Conservation (phyloP, 2,329 filamentous ascomycete species). For the Diaporthe australafricana region DNA sequence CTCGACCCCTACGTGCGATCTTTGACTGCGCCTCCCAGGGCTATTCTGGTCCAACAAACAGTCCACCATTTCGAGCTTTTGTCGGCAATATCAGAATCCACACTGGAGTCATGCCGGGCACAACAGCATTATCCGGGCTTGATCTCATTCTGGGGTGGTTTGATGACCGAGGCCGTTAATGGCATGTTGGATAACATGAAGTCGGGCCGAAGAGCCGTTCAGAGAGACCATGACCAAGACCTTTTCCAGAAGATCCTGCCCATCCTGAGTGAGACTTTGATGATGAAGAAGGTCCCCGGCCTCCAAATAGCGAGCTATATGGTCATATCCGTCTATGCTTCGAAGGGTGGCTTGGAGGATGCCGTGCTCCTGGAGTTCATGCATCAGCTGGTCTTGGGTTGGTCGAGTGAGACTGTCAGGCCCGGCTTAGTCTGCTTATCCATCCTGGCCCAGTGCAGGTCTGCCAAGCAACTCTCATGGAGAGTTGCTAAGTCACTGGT, state of each 20-base stretch:
- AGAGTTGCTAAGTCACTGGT: constrained; percentile 77
- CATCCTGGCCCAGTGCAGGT: constrained; percentile 84
- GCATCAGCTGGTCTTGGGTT: constrained; percentile 85
- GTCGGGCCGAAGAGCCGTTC: constrained; percentile 80
- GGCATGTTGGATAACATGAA: constrained; percentile 82
- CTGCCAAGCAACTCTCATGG: constrained; percentile 74
- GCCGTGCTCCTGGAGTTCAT: constrained; percentile 86
- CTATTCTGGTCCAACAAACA: constrained; percentile 85
- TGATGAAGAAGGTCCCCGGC: constrained; percentile 80
- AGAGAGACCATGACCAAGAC: constrained; percentile 84
- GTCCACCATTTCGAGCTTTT: constrained; percentile 83
- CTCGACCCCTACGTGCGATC: constrained; percentile 87
- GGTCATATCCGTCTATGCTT: constrained; percentile 86
- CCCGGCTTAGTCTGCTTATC: constrained; percentile 84
- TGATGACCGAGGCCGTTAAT: constrained; percentile 87
- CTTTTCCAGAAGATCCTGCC: constrained; percentile 75
- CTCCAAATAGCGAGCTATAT: constrained; percentile 91
- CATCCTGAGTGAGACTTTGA: constrained; percentile 81
- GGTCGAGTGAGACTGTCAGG: constrained; percentile 78
- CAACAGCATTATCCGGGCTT: constrained; percentile 81
- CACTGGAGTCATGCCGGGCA: constrained; percentile 77
- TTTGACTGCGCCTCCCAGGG: constrained; percentile 79
- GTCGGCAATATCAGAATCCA: constrained; percentile 80
- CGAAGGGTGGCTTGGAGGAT: constrained; percentile 84
- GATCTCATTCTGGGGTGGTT: constrained; percentile 90